Conservation (phyloP, 306 rosid genomes). For the Myrica gale region DNA sequence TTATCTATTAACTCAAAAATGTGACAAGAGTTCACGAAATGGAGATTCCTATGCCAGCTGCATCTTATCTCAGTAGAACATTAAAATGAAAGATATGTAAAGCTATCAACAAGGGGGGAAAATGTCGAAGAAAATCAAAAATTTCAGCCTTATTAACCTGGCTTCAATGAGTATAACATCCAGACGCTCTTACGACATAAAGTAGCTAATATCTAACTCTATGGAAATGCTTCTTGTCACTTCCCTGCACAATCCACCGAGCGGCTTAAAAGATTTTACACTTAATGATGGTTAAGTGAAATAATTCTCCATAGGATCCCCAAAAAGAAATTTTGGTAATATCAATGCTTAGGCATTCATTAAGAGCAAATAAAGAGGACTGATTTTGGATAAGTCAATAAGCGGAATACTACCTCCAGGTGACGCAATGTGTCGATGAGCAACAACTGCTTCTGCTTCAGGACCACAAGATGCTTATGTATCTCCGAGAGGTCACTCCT, state of each 20-base stretch:
- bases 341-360: background rate
- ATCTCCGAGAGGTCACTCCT: slow-evolving; percentile 52
- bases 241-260: background rate
- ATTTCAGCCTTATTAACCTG: background rate
- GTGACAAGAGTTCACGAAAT: background rate
- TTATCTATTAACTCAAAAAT: background rate
- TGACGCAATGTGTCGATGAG: slow-evolving; percentile 71
- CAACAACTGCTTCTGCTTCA: slow-evolving; percentile 72
- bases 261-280: background rate
- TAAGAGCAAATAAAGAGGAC: background rate
- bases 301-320: background rate
- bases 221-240: background rate
- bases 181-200: background rate
- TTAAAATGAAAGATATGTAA: too few species aligned
- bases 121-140: background rate
- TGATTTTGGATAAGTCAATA: background rate
- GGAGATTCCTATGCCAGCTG: too few species aligned
- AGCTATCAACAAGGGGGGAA: background rate
- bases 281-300: background rate
- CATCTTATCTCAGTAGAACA: background rate
- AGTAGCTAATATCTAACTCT: background rate
- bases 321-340: background rate
- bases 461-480: slow-evolving; percentile 64
- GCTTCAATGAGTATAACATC: background rate
- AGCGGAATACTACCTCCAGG: slow-evolving; percentile 53